Percentiles rank a stretch among this genome's conserved stretches.
These are phyloP conservation scores for Allantophomopsis lycopodina DNA, from an alignment of 2,329 filamentous ascomycete genomes.

Conservation along the genomic window DNA sequence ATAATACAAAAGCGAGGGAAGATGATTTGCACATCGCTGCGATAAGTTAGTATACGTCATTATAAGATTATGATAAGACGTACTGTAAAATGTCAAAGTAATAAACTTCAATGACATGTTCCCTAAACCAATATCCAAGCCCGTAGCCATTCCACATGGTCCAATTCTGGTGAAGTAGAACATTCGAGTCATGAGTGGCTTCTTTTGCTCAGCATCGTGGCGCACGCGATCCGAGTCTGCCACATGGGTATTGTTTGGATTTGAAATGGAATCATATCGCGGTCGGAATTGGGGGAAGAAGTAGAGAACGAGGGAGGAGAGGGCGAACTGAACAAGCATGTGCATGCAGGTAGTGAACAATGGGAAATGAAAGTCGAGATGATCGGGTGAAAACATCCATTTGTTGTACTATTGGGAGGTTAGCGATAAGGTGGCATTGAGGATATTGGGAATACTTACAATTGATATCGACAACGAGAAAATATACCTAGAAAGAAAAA, in stretches of 20 bases:
- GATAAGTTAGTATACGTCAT: not conserved
- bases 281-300: constrained; percentile 75
- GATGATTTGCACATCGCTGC: constrained; percentile 96
- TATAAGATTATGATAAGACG: constrained; percentile 15
- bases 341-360: constrained; percentile 91
- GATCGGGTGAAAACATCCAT: constrained; percentile 91
- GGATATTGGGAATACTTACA: constrained; percentile 34
- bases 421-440: not conserved
- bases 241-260: constrained; percentile 16
- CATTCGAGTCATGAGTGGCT: constrained; percentile 64
- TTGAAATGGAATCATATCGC: constrained; percentile 23
- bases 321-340: constrained; percentile 85
- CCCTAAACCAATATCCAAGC: constrained; percentile 87
- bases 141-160: constrained; percentile 84
- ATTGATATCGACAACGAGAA: constrained; percentile 91
- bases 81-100: constrained; percentile 89
- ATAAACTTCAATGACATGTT: constrained; percentile 96
- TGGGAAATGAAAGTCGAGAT: constrained; percentile 84
- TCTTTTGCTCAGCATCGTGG: constrained; percentile 16
- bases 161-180: constrained; percentile 90
- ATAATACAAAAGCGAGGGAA: constrained; percentile 81
- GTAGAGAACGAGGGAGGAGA: constrained; percentile 67
- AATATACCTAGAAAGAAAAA: constrained; percentile 33
- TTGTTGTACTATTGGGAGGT: constrained; percentile 69
- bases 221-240: constrained; percentile 14